phyloP scores from a whole-genome alignment of 805 yeast species.

The Lipomyces spencermartinsiae region DNA sequence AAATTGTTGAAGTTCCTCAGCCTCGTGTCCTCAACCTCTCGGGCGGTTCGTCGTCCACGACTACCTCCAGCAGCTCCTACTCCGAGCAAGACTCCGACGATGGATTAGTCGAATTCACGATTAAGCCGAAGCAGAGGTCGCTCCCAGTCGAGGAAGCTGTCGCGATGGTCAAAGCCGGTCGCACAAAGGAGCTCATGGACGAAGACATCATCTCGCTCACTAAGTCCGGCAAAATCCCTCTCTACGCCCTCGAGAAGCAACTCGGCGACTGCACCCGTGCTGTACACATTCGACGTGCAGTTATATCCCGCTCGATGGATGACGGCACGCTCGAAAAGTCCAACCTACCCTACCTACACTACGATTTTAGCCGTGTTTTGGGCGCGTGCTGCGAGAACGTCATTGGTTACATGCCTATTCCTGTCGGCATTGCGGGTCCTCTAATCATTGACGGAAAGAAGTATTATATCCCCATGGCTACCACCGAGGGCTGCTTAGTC shows the following conservation, averaged over 20 bases:
- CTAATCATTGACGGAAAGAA: conserved; percentile 86
- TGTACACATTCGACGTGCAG: conserved; percentile 87
- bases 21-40: conserved; percentile 41
- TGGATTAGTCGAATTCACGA: conserved; percentile 43
- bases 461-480: conserved; percentile 96
- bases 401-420: conserved; percentile 94
- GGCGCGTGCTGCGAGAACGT: conserved; percentile 99
- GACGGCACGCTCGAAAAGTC: conserved; percentile 78
- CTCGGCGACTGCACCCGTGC: conserved; percentile 90
- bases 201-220: conserved; percentile 78
- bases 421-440: conserved; percentile 98
- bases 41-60: conserved; percentile 32
- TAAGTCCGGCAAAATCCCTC: conserved; percentile 77
- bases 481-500: conserved; percentile 98
- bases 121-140: conserved; percentile 39
- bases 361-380: conserved; percentile 93
- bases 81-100: conserved; percentile 46
- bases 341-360: conserved; percentile 77
- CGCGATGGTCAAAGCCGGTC: conserved; percentile 70
- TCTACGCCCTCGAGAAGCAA: conserved; percentile 93
- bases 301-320: conserved; percentile 82
- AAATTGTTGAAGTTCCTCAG: conserved; percentile 45
- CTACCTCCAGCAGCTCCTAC: conserved; percentile 37
- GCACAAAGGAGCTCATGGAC: conserved; percentile 67
- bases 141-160: conserved; percentile 64